These are phyloP conservation scores for Mucor mucedo DNA, from an alignment of 371 early-diverging fungal genomes.

Conservation along the genomic window DNA sequence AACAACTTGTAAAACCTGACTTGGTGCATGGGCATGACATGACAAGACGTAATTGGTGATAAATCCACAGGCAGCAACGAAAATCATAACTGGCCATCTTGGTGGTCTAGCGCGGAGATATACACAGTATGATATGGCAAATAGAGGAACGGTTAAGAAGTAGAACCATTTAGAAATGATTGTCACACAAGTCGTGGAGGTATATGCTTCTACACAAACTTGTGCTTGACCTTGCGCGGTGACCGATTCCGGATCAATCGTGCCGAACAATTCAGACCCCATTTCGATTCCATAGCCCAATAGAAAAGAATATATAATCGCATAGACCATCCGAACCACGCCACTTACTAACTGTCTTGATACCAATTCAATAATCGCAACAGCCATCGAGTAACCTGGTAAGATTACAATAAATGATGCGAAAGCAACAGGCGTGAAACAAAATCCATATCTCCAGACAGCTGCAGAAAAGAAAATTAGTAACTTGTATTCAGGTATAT, in stretches of 20 bases:
- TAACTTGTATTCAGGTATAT: background rate
- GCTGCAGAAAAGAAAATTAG: background rate
- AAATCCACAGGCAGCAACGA: constrained; percentile 37
- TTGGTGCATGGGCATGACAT: constrained; percentile 51
- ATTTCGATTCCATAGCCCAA: constrained; percentile 82
- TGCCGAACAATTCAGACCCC: constrained; percentile 58
- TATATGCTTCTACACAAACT: constrained; percentile 24
- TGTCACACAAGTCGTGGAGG: constrained; percentile 33
- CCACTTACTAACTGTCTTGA: constrained; percentile 89
- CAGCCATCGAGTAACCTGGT: constrained; percentile 78
- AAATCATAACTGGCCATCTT: constrained; percentile 49
- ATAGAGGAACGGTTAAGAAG: constrained; percentile 44
- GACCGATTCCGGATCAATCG: constrained; percentile 33
- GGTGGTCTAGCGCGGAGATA: constrained; percentile 40
- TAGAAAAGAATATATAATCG: constrained; percentile 77
- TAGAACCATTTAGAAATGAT: constrained; percentile 39
- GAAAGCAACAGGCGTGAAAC: constrained; percentile 58
- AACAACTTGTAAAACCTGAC: constrained; percentile 50
- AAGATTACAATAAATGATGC: constrained; percentile 64
- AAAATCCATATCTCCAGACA: constrained; percentile 39
- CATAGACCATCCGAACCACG: constrained; percentile 80
- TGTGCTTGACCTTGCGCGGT: constrained; percentile 3
- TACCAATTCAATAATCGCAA: constrained; percentile 79
- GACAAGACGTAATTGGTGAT: constrained; percentile 39
- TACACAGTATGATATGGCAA: constrained; percentile 47